A percentile compares a stretch with the other conserved stretches of the same genome.
These are phyloP conservation scores for Piper longum DNA, from an alignment of 164 flowering plant species.

Conservation along the genomic window DNA sequence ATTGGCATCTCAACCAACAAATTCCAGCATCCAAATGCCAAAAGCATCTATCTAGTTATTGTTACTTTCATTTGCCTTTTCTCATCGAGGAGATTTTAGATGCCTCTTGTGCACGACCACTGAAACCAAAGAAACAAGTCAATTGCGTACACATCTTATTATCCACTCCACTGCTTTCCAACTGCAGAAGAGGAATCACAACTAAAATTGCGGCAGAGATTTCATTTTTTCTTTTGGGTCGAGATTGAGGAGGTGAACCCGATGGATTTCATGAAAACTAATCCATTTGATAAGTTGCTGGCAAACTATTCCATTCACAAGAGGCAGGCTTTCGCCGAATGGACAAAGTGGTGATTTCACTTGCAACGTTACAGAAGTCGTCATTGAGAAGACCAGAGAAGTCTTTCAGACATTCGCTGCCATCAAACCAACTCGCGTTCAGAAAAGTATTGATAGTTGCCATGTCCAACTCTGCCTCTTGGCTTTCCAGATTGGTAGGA, in stretches of 20 bases:
- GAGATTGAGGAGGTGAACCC: not conserved
- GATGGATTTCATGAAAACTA: slow-evolving; percentile 18
- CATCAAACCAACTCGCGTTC: slow-evolving; percentile 40
- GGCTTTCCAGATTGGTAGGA: slow-evolving; percentile 4
- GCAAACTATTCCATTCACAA: slow-evolving; percentile 45
- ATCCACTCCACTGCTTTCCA: not conserved
- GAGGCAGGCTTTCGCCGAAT: slow-evolving; percentile 26
- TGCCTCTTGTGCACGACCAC: not conserved
- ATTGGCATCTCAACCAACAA: too few species aligned
- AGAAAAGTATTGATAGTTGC: slow-evolving; percentile 38
- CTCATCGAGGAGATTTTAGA: not conserved
- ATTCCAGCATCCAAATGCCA: too few species aligned
- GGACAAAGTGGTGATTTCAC: slow-evolving; percentile 7
- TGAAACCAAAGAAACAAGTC: not conserved
- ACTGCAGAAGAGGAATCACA: not conserved
- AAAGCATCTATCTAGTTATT: too few species aligned
- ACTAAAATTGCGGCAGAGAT: not conserved
- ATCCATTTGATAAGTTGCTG: slow-evolving; percentile 39
- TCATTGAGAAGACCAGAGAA: slow-evolving; percentile 34
- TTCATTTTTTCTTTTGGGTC: not conserved
- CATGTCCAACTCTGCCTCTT: not conserved
- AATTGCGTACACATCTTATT: too few species aligned
- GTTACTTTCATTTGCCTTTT: not conserved
- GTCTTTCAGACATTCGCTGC: slow-evolving; percentile 9
- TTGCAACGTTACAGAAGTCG: slow-evolving; percentile 29